A percentile compares a stretch with the other conserved stretches of the same genome.
phyloP scores from a whole-genome alignment of 495 filamentous ascomycete genomes.

The Jackrogersella minutella region DNA sequence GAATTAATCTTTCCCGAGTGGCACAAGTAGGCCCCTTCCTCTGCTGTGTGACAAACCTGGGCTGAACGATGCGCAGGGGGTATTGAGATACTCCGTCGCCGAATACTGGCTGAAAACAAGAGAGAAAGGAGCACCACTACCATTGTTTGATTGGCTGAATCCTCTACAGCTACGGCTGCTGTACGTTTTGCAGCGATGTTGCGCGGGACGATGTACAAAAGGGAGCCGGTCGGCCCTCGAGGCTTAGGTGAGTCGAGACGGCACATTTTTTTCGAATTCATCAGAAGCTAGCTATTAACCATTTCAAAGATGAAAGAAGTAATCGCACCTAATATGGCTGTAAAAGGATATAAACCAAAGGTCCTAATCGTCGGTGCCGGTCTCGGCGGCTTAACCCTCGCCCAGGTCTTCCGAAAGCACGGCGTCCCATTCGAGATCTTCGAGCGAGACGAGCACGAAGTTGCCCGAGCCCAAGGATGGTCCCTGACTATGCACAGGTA shows the following conservation, averaged over 20 bases:
- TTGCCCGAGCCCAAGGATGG: constrained; percentile 46
- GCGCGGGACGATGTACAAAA: constrained; percentile 13
- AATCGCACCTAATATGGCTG: constrained; percentile 26
- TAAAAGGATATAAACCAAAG: constrained; percentile 31
- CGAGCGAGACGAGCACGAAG: constrained; percentile 55
- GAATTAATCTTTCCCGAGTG: not conserved
- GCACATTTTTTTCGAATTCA: constrained; percentile 1
- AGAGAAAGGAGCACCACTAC: not conserved
- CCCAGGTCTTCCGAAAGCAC: constrained; percentile 60
- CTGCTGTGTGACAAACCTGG: not conserved
- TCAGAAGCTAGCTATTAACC: not conserved
- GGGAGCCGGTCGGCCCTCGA: not conserved
- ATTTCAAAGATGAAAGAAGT: constrained; percentile 30
- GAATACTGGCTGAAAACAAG: constrained; percentile 3
- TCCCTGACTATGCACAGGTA: constrained; percentile 46
- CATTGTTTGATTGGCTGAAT: constrained; percentile 15
- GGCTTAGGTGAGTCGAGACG: not conserved
- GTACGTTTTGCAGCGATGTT: not conserved
- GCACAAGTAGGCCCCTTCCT: not conserved
- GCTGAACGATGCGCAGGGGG: constrained; percentile 8
- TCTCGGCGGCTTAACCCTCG: constrained; percentile 60
- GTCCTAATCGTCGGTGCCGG: constrained; percentile 60
- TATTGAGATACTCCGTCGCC: constrained; percentile 34
- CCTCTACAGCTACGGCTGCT: not conserved
- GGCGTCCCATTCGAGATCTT: constrained; percentile 62